Evolutionary conservation across 148 eudicot genomes (phyloP), one percentile per base, ranked within the genome.

Genomic region (Rhododendron kiyosumense): DNA sequence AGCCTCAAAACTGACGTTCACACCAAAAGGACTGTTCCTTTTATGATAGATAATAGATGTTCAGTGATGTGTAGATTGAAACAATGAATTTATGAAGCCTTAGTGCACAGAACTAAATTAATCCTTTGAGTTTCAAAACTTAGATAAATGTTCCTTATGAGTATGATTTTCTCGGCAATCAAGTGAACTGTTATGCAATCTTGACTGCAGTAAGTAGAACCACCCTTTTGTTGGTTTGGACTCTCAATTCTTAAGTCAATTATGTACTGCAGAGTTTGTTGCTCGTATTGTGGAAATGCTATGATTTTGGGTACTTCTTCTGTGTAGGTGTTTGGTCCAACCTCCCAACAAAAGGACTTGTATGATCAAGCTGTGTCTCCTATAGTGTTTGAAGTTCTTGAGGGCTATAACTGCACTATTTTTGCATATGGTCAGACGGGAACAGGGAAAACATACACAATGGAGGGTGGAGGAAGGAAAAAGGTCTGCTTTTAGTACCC

Each of bases 351-450:
- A 74, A 93, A 90, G 90, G 99, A 97, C 52, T 89, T 97, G 88
- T 97, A 93, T 89, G 96, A 97, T 87, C 94, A 92, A 78, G 95
- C 99, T 24, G 92, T 97, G 36, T 88, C 91, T 88, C 99, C 99
- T 24, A 94, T 97, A 78, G 98, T 97, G 48, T 91, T 92, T 86
- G 99, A 95, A 91, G 96, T 97, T 83, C 88, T 97, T n/a, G 99
- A 95, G 87, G 99, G 99, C 26, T 97, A 97, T 88, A 97, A 97
- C 83, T 97, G 99, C 93, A 97, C 99, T 57, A 94, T 97, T 87
- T 95, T 97, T 88, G 99, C 99, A 32, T 97, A 97, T 89, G 99
- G 99, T 84, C 99, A 97, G 90, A 97, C 98, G 5, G 99, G 99
- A 85, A 97, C 99, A 4, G 99, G 99, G 85, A 97, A 97, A 89